Conservation (phyloP, 2,329 filamentous ascomycete genomes). For the Fusarium mexicanum region DNA sequence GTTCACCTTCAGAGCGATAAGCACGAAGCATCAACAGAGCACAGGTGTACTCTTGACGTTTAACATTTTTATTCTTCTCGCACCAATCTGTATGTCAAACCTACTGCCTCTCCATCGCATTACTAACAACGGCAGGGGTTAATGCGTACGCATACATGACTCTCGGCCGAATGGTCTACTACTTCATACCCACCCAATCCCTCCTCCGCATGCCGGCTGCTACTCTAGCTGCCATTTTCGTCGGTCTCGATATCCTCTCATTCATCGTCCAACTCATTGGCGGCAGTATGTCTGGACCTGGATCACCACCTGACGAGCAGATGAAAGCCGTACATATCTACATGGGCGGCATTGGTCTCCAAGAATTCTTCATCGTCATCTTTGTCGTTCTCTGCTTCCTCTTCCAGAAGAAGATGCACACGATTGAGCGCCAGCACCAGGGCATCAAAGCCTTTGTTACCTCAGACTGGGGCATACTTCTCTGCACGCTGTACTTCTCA, state of each 20-base stretch:
- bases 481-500: conserved; percentile 48
- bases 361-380: conserved; percentile 60
- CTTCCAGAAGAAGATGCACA: conserved; percentile 28
- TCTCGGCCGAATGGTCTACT: conserved; percentile 57
- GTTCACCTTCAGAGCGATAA: conserved; percentile 35
- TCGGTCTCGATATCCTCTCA: conserved; percentile 52
- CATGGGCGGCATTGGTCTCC: conserved; percentile 63
- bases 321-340: conserved; percentile 55
- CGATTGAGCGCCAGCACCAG: background rate
- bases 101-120: rapidly evolving
- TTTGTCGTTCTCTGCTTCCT: conserved; percentile 51
- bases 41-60: conserved; percentile 29
- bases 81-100: conserved; percentile 34
- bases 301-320: conserved; percentile 40
- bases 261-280: conserved; percentile 50
- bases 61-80: conserved; percentile 38
- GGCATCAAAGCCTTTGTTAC: background rate
- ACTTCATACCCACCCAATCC: conserved; percentile 50
- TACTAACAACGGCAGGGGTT: conserved; percentile 46
- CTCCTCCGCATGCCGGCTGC: conserved; percentile 52
- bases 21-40: conserved; percentile 34
- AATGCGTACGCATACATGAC: conserved; percentile 60
- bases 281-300: conserved; percentile 43
- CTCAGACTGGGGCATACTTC: conserved; percentile 23
- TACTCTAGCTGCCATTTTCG: conserved; percentile 51